phyloP scores from a whole-genome alignment of 257 asterid species.

The Mentha longifolia region DNA sequence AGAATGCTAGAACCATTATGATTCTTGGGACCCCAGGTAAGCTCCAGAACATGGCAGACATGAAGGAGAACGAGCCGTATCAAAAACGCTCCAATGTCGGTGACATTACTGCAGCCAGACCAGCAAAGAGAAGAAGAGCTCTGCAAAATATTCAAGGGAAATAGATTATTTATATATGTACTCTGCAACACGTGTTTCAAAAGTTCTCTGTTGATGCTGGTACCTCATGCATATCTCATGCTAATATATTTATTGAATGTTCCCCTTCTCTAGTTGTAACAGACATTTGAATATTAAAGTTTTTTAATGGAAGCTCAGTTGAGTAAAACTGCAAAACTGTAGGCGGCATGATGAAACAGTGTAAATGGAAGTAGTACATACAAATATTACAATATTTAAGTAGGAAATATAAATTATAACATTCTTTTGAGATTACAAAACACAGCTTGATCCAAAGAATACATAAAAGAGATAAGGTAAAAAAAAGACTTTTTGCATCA shows the following conservation, averaged over 20 bases:
- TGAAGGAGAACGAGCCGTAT: conserved; percentile 63
- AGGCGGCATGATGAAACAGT: too few species aligned
- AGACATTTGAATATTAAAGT: too few species aligned
- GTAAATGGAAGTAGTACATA: conserved; percentile 22
- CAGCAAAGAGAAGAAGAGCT: conserved; percentile 64
- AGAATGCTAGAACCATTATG: conserved; percentile 56
- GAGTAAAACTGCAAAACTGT: too few species aligned
- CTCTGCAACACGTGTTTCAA: not conserved
- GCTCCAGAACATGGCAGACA: conserved; percentile 38
- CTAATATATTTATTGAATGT: conserved; percentile 24
- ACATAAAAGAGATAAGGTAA: conserved; percentile 2
- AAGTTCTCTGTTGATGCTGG: not conserved
- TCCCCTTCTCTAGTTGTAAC: too few species aligned
- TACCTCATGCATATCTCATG: conserved; percentile 54
- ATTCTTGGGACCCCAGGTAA: conserved; percentile 78
- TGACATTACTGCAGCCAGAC: conserved; percentile 49
- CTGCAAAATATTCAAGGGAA: conserved; percentile 49
- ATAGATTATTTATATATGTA: conserved; percentile 25
- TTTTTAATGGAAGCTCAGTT: too few species aligned
- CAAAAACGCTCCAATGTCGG: conserved; percentile 45
- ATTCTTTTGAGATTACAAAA: conserved; percentile 50
- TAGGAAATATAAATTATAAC: conserved; percentile 52
- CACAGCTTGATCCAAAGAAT: conserved; percentile 70
- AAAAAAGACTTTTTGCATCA: too few species aligned
- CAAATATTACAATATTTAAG: conserved; percentile 51